Evolutionary conservation across 2,329 filamentous ascomycete genomes (phyloP).

Genomic region (Fusarium newnesense): DNA sequence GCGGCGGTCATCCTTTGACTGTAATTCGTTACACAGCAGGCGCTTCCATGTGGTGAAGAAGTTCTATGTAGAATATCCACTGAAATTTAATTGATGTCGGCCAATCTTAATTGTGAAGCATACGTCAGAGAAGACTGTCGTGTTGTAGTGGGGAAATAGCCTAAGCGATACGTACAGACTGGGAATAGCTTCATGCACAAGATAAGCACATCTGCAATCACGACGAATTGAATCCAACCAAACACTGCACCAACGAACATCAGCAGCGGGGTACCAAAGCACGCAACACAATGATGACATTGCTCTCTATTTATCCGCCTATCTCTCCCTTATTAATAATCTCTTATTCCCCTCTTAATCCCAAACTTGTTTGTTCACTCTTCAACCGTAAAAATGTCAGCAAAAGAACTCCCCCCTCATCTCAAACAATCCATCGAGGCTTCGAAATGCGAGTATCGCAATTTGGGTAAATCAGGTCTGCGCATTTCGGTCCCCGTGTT

Average conservation of each 20-base stretch:
- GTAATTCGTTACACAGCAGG: background rate
- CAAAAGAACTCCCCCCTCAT: constrained; percentile 9
- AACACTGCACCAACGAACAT: background rate
- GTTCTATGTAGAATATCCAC: background rate
- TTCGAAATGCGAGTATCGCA: constrained; percentile 34
- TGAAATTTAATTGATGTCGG: background rate
- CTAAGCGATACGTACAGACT: background rate
- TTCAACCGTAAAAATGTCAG: background rate
- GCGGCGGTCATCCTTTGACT: background rate
- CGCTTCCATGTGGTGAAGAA: background rate
- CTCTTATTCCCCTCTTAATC: background rate
- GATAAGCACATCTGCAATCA: background rate
- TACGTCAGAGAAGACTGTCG: background rate
- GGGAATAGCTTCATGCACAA: background rate
- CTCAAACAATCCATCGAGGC: constrained; percentile 25
- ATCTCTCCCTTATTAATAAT: background rate
- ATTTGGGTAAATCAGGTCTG: constrained; percentile 10
- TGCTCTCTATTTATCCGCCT: constrained; percentile 8
- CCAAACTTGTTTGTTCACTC: background rate
- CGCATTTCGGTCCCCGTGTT: constrained; percentile 22
- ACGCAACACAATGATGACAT: constrained; percentile 9
- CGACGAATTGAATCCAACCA: background rate
- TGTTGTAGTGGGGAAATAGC: background rate
- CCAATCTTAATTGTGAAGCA: background rate
- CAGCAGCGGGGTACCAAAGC: constrained; percentile 11